Evolutionary conservation across 805 yeast species (phyloP), one percentile per base, ranked within the genome.

Genomic region (Yamadazyma insecticola): DNA sequence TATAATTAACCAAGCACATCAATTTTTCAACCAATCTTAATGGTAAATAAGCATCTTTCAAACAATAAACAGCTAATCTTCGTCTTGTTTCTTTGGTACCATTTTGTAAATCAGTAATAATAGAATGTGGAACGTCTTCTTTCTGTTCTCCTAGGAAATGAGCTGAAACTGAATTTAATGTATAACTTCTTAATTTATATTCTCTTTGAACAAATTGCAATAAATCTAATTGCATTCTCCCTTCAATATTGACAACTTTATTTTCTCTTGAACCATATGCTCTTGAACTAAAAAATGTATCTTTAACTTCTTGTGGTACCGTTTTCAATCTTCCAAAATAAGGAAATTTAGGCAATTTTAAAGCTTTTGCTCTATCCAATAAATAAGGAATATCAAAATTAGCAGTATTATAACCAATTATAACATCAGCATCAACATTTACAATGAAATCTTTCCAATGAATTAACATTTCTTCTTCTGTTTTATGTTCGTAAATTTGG

Each of bases 241-340:
- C 99, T 50, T 92, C 97, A 24, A 87, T 89, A 50, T 90, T 90
- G 22, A 86, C 82, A 7, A 76, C 83, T 53, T 90, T 90, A 27
- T 90, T 85, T 45, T 90, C 97, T 48, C 96, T 75, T 0, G 96
- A 86, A 50, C 99, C 99, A 51, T 83, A 92, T 0, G 99, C 99
- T 50, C 88, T 82, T 1, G 97, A 90, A 28, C 94, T 80, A 61
- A 92, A 92, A 3, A 80, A 74, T 0, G 95, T 66, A 45, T 86
- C 95, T 45, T 78, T 81, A 16, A 79, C 76, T 41, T 81, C 94
- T 53, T 92, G 96, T 47, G 72, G 76, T 2, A 79, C 73, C 30
- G 69, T 61, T 10, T 52, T 56, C 41, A 92, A 55, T 43, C 97
- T 74, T 13, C 97, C 90, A 58, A 92, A 92, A 55, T 63, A 92